Evolutionary conservation across 495 filamentous ascomycete genomes (phyloP).

Genomic region (Podospora anserina): DNA sequence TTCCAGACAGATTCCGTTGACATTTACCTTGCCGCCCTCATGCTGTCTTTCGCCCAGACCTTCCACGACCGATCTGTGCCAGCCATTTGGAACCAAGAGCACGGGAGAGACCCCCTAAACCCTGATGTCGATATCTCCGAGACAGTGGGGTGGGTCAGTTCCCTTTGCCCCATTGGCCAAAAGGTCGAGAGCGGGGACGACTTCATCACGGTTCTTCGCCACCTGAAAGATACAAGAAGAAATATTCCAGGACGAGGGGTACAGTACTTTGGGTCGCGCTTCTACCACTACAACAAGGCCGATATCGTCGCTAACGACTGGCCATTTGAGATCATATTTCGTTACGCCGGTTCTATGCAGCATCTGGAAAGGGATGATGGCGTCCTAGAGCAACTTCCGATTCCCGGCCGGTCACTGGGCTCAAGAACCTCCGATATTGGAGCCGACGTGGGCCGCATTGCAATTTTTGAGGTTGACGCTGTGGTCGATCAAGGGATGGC

Average conservation of each 20-base stretch:
- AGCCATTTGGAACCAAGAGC: constrained; percentile 52
- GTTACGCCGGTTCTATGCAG: constrained; percentile 63
- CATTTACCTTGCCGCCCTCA: constrained; percentile 48
- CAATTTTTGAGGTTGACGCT: constrained; percentile 61
- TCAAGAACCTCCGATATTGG: constrained; percentile 57
- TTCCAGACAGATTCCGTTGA: constrained; percentile 48
- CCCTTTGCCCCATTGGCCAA: constrained; percentile 39
- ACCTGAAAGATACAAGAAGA: constrained; percentile 41
- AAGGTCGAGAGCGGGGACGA: constrained; percentile 38
- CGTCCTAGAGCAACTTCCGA: constrained; percentile 56
- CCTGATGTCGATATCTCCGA: constrained; percentile 42
- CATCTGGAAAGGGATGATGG: constrained; percentile 60
- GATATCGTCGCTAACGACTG: constrained; percentile 48
- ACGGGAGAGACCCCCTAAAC: constrained; percentile 40
- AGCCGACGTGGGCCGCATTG: constrained; percentile 54
- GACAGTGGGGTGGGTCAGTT: constrained; percentile 51
- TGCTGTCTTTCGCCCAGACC: constrained; percentile 47
- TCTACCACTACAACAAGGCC: constrained; percentile 44
- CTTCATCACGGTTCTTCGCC: constrained; percentile 40
- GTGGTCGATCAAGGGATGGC: constrained; percentile 58
- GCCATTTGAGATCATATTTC: constrained; percentile 70
- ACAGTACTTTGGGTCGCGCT: constrained; percentile 40
- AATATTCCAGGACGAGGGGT: constrained; percentile 28
- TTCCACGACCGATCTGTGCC: constrained; percentile 55
- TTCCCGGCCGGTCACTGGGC: constrained; percentile 36